Evolutionary conservation across 2,329 filamentous ascomycete species (phyloP), one percentile per base, ranked within the genome.

Genomic region (Exophiala dermatitidis): DNA sequence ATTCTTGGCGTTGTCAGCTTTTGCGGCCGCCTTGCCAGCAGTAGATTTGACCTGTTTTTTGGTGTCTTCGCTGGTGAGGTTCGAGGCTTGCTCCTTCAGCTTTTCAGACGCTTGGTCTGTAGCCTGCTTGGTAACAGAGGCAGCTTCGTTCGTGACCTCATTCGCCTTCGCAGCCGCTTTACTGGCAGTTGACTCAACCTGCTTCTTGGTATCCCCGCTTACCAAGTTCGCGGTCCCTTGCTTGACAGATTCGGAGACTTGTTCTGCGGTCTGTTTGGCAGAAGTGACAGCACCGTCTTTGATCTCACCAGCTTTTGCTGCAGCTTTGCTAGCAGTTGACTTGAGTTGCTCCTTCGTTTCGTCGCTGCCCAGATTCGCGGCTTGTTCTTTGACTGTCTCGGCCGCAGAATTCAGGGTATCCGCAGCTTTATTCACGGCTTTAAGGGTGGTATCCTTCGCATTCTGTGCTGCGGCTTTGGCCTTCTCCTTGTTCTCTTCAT

Each of bases 361-460:
- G 3, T 36, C 44, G 32, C 44, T 37, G 31, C 31, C n/a, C 8
- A 46, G 7, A n/a, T 32, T 46, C n/a, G 32, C 12, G 19, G 43
- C 36, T n/a, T 34, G 43, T 30, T 56, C 46, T 9, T 48, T 53
- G 10, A 36, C 57, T 28, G 29, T 48, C 33, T 53, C 50, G 5
- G 50, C 32, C 32, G 34, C 26, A 36, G 52, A 54, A n/a, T 57
- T 56, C 33, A 52, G 29, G 37, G 40, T 56, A 3, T 51, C 45
- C 47, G 45, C 40, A 12, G 46, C 48, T 32, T 47, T 32, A 19
- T 46, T 45, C 3, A 54, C 38, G 31, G 45, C 50, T 38, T 59
- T 38, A 33, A 51, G 9, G 37, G 48, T 33, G 46, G 34, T 51
- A 30, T 53, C 51, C 46, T 51, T 51, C 12, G 50, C 46, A 3